Base-by-base conservation (phyloP, 2,329 filamentous ascomycete genomes). In the Moelleriella libera region DNA sequence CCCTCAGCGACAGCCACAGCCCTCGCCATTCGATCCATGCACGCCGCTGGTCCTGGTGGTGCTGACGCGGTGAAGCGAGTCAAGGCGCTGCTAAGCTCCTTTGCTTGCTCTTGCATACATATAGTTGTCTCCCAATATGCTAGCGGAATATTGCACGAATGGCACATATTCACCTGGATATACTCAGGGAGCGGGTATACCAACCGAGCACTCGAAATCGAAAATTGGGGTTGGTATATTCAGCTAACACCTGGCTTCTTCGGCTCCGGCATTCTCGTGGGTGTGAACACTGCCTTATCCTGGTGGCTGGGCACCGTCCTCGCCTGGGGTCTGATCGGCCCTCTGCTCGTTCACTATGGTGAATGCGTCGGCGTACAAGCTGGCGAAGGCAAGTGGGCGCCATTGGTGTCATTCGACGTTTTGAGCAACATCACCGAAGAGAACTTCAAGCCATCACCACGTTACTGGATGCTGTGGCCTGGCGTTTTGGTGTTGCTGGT, bases 21-120 rank as follows among this genome's bases (percentile, higher is more conserved):
- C 30, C 69, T 80, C 62, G 76, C 76, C 1, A 81, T 82, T 49
- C 71, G 76, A 6, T 73, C 69, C n/a, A 80, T 81, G 76, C 78
- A 81, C 57, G 67, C 72, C 47, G 69, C 75, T 5, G 66, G 70
- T 1, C 66, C 63, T 11, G 77, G 75, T 8, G 72, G 71, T 28
- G 55, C 54, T 1, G 70, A 75, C 47, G 76, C 76, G 11, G 68
- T 74, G 50, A 66, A 66, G 51, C 80, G 78, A 65, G 74, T 78
- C 58, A 75, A 70, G 57, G 76, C 72, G 3, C 63, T 81, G 12
- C 64, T 65, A 0, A 64, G 63, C 45, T 64, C 76, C 1, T 81
- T 82, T 56, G 50, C 60, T 11, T 60, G 58, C 42, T 74, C 76
- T 4, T 60, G 80, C 12, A 48, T 67, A 30, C 69, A 76, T 43